These are phyloP conservation scores for Chenopodium berlandieri DNA, from an alignment of 148 eudicot genomes.

Conservation along the genomic window DNA sequence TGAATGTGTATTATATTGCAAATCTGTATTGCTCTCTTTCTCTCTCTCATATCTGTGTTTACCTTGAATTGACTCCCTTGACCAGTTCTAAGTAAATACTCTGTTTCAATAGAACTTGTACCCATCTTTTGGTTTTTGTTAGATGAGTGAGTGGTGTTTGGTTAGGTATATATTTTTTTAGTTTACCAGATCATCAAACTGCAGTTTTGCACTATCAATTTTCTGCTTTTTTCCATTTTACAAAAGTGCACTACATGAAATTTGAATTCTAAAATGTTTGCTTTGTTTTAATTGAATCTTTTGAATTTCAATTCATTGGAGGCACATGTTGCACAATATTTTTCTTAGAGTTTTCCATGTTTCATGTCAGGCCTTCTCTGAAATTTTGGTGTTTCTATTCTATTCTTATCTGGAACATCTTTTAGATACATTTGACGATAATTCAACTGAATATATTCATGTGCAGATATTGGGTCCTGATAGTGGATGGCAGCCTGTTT, in stretches of 20 bases:
- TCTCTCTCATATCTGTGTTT: not conserved
- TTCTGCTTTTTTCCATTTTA: not conserved
- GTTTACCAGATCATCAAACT: not conserved
- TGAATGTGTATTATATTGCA: not conserved
- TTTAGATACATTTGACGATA: not conserved
- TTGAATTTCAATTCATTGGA: not conserved
- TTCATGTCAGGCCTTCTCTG: not conserved
- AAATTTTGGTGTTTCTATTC: not conserved
- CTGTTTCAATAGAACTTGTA: not conserved
- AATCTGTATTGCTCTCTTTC: not conserved
- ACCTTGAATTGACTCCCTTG: not conserved
- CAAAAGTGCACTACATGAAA: not conserved
- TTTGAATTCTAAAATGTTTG: not conserved
- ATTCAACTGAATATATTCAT: not conserved
- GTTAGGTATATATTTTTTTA: no score
- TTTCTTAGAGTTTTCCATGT: not conserved
- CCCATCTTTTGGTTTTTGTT: not conserved
- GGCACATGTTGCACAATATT: not conserved
- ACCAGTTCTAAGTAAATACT: no score
- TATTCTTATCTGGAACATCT: not conserved
- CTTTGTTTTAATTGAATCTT: no score
- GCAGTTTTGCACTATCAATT: not conserved
- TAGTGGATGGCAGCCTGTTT: constrained; percentile 89
- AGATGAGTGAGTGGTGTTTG: not conserved
- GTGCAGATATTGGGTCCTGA: constrained; percentile 79